Evolutionary conservation across 2,329 filamentous ascomycete species (phyloP), one percentile per base, ranked within the genome.

Genomic region (Phyllosticta citrichinensis): DNA sequence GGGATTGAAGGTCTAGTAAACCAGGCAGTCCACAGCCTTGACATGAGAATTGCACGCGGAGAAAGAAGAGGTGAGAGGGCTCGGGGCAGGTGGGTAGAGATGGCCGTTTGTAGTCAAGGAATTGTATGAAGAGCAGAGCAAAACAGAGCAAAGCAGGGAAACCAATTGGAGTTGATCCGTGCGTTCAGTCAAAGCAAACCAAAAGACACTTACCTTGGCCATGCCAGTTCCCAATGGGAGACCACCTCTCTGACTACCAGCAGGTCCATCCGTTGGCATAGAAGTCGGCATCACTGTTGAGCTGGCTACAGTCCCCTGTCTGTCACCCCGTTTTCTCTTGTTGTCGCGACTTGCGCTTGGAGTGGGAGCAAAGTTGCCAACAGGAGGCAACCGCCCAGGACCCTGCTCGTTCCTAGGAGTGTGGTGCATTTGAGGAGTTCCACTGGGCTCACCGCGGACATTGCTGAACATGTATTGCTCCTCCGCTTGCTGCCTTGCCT

Each of bases 321-420:
- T 79, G 50, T 87, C 85, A 33, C 88, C 84, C 19, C 91, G 86
- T 75, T 97, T 97, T 75, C 77, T 71, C 70, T 97, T 97, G 74
- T 81, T 89, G 64, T 96, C 91, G 71, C 97, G 96, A 68, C 83
- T 89, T 3, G 89, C 89, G 66, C 91, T 94, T 20, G 85, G 84
- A 19, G 85, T 86, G 35, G 90, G 89, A 3, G 94, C 91, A 71
- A 99, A 99, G 72, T 96, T 96, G 40, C 94, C 94, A 47, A 99
- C 86, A 2, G 93, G 93, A 50, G 94, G 94, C 82, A 97, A 87
- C 73, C 76, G 71, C 52, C 71, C 71, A 24, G 60, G 52, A 35
- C 71, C 70, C 19, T 65, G 62, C 56, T 77, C 75, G 27, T 73
- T 69, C 22, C 75, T 71, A 40, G 81, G 79, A 51, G 80, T 81